These are phyloP conservation scores for Durusdinium trenchii DNA, from an alignment of 73 alveolate species.

Conservation along the genomic window DNA sequence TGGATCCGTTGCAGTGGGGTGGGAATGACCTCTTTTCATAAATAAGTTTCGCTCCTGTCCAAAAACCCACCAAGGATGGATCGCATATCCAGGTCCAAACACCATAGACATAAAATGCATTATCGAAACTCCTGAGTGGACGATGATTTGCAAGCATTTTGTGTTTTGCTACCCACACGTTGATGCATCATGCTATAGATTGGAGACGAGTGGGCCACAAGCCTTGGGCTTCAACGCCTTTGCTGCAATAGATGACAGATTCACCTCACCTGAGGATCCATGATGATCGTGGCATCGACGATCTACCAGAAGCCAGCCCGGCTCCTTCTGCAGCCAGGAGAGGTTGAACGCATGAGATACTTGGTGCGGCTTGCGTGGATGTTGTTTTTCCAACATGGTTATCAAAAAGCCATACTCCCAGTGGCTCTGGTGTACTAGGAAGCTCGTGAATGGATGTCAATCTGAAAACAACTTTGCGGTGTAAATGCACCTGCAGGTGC, in stretches of 20 bases:
- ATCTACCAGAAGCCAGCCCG: background rate
- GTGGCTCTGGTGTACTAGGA: no score
- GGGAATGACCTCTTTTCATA: no score
- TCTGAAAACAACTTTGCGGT: no score
- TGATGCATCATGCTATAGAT: background rate
- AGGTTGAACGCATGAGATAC: conserved; percentile 10
- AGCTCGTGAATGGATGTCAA: no score
- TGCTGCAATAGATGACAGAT: background rate
- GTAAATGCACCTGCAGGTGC: no score
- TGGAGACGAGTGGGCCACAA: background rate
- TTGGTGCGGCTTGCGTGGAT: background rate
- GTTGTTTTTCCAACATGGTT: no score
- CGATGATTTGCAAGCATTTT: background rate
- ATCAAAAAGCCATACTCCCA: no score
- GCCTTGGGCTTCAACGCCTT: background rate
- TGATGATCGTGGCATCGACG: conserved; percentile 49
- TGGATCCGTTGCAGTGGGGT: no score
- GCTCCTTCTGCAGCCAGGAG: background rate
- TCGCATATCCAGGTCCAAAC: no score
- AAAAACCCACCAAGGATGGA: no score
- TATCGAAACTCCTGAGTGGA: background rate
- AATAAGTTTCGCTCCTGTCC: no score
- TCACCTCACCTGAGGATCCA: background rate
- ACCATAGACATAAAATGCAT: no score
- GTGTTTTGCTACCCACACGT: background rate